Conservation (phyloP, 768 basidiomycete species). For the Tulasnella sp. region DNA sequence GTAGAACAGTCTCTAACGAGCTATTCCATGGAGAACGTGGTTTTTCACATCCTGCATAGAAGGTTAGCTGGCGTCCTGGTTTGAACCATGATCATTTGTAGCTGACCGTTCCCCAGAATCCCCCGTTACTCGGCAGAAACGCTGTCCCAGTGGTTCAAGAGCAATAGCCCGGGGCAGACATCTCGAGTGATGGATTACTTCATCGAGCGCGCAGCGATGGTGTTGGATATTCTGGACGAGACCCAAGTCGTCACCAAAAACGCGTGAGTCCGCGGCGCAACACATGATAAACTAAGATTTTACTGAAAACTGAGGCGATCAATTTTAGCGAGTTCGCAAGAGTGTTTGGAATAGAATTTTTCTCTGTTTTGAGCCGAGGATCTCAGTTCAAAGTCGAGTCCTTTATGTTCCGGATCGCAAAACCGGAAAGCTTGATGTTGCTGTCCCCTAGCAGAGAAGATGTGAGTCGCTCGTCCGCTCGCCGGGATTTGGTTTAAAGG, state of each 20-base stretch:
- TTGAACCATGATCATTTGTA: background rate
- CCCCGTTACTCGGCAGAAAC: slow-evolving; percentile 66
- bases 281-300: background rate
- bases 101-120: slow-evolving; percentile 45
- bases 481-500: background rate
- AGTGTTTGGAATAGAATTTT: slow-evolving; percentile 96
- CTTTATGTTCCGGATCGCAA: slow-evolving; percentile 95
- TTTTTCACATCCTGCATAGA: slow-evolving; percentile 68
- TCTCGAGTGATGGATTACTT: slow-evolving; percentile 60
- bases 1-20: slow-evolving; percentile 70
- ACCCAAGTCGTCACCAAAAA: slow-evolving; percentile 83
- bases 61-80: slow-evolving; percentile 47
- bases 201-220: slow-evolving; percentile 57
- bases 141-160: slow-evolving; percentile 65
- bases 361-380: slow-evolving; percentile 88
- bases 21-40: slow-evolving; percentile 89
- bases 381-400: slow-evolving; percentile 99
- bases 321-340: slow-evolving; percentile 86
- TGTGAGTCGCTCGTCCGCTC: slow-evolving; percentile 43
- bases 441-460: slow-evolving; percentile 85
- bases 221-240: slow-evolving; percentile 74
- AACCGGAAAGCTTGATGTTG: slow-evolving; percentile 88
- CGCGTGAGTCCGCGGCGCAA: slow-evolving; percentile 54
- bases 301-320: background rate
- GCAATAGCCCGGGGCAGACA: slow-evolving; percentile 53